Evolutionary conservation across 108 stramenopile species (phyloP), one percentile per base, ranked within the genome.

Genomic region (Cyclostephanos tholiformis): DNA sequence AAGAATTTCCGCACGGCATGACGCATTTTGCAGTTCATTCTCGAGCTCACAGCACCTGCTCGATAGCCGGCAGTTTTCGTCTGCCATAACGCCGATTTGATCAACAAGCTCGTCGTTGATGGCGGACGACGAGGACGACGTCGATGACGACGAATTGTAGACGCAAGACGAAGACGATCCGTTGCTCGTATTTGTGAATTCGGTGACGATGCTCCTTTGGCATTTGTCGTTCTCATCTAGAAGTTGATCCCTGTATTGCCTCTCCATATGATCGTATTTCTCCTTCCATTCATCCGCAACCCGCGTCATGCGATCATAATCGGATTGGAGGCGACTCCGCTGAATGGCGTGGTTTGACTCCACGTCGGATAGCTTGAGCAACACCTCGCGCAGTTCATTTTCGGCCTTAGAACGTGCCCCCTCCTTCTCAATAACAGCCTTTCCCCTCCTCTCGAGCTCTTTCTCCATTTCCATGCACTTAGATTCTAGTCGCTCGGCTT

Each of bases 31-130:
- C n/a, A n/a, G n/a, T n/a, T n/a, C n/a, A n/a, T n/a, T n/a, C n/a
- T n/a, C n/a, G n/a, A n/a, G n/a, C n/a, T n/a, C n/a, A n/a, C n/a
- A n/a, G n/a, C n/a, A n/a, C n/a, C n/a, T n/a, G n/a, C n/a, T n/a
- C n/a, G n/a, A n/a, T n/a, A n/a, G n/a, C 22, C 11, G 20, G 10
- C 68, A 44, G 48, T 70, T 77, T 35, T 77, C 76, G 26, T 77
- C 76, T 16, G 62, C 69, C 56, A 77, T 9, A 26, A 65, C 56
- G 32, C 63, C 49, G 7, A 77, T 63, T 48, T 70, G 61, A 17
- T 30, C 38, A 2, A 70, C 49, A 4, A 70, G 63, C 27, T 77
- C 69, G 44, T 71, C 76, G 32, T 69, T 77, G 30, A 63, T 32
- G 26, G 36, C 36, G 36, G 36, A 36, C 6, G n/a, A 36, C 36